Conservation (phyloP, 2,329 filamentous ascomycete species). For the Talaromyces sp. region DNA sequence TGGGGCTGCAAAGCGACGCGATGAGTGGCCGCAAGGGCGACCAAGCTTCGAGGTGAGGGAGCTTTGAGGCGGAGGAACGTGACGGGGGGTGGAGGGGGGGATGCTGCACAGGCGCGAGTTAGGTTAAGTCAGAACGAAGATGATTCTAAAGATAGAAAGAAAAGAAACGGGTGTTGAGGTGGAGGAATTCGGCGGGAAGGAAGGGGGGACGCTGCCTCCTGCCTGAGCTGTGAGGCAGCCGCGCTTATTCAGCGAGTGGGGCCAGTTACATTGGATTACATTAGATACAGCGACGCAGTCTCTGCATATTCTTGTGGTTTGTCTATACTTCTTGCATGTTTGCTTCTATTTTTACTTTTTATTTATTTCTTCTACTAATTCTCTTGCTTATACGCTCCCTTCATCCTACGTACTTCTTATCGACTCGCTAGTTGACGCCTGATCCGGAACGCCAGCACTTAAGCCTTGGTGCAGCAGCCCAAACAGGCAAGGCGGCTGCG, state of each 20-base stretch:
- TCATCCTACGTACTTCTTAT: background rate
- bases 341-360: no score
- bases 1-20: slow-evolving; percentile 5
- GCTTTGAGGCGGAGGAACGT: slow-evolving; percentile 1
- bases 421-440: background rate
- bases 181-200: slow-evolving; percentile 3
- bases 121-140: slow-evolving; percentile 14
- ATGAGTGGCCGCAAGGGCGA: slow-evolving; percentile 1
- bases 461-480: background rate
- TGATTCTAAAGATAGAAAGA: slow-evolving; percentile 29
- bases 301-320: no score
- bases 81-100: background rate
- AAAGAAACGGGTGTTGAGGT: slow-evolving; percentile 8
- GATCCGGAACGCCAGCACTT: background rate
- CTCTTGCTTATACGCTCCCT: no score
- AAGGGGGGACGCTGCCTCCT: background rate
- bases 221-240: background rate
- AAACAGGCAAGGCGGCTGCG: background rate
- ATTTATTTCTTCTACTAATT: no score
- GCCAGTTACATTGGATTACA: no score
- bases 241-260: background rate
- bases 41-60: slow-evolving; percentile 6
- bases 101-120: slow-evolving; percentile 1
- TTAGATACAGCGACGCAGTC: no score
- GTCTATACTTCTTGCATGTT: no score